Evolutionary conservation across 208 protist species (phyloP).

Genomic region (Porcisia hertigi): DNA sequence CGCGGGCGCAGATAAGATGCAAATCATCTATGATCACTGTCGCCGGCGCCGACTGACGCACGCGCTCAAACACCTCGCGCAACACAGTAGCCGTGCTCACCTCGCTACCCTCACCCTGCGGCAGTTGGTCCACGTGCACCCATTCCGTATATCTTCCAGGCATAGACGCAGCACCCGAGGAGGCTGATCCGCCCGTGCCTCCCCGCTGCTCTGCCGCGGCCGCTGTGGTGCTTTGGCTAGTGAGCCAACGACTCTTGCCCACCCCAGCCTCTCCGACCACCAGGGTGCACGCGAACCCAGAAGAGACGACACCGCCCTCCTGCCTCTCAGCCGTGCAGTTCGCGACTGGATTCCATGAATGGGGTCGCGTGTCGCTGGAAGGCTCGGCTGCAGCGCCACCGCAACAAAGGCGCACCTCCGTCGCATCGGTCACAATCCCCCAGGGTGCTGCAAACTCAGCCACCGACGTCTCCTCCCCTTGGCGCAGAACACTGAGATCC

Average conservation of each 20-base stretch:
- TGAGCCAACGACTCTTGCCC: conserved; percentile 44
- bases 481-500: background rate
- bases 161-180: background rate
- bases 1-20: conserved; percentile 44
- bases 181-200: background rate
- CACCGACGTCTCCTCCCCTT: no score
- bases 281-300: conserved; percentile 21
- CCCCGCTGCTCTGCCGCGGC: background rate
- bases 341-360: background rate
- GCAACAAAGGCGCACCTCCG: conserved; percentile 17
- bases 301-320: background rate
- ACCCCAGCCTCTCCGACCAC: conserved; percentile 51
- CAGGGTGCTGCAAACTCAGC: background rate
- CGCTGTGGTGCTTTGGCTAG: background rate
- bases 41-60: conserved; percentile 85
- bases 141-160: conserved; percentile 16
- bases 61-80: conserved; percentile 90
- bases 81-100: conserved; percentile 90
- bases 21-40: conserved; percentile 57
- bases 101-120: conserved; percentile 39
- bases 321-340: background rate
- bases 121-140: conserved; percentile 44
- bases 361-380: background rate
- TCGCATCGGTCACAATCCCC: conserved; percentile 37
- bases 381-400: background rate